phyloP scores from a whole-genome alignment of 2,329 filamentous ascomycete genomes.

The Phyllosticta citriasiana region DNA sequence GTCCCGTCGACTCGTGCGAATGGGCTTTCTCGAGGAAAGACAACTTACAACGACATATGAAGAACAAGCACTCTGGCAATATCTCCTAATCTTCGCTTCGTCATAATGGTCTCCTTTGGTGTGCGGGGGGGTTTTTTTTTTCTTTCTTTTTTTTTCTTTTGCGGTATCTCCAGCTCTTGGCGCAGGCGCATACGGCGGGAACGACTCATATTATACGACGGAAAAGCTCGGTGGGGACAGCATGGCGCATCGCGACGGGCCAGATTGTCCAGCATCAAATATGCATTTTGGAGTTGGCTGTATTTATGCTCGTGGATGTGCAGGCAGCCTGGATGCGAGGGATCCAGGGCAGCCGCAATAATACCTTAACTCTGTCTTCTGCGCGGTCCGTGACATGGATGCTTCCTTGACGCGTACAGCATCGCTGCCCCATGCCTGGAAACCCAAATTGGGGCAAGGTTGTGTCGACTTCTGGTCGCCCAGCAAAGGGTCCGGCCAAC shows the following conservation, averaged over 20 bases:
- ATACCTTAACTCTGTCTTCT: background rate
- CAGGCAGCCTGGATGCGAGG: background rate
- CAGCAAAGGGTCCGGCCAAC: background rate
- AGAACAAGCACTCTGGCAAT: slow-evolving; percentile 1
- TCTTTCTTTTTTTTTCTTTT: background rate
- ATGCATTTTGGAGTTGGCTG: background rate
- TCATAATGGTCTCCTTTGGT: background rate
- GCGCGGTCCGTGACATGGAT: background rate
- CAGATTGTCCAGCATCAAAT: background rate
- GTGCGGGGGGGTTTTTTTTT: background rate
- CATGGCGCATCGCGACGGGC: background rate
- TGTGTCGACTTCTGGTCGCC: background rate
- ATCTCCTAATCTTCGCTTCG: background rate
- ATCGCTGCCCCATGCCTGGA: background rate
- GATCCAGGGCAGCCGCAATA: background rate
- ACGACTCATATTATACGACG: background rate
- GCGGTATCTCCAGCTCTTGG: background rate
- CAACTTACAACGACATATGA: slow-evolving; percentile 1
- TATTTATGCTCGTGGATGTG: background rate
- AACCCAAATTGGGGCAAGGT: background rate
- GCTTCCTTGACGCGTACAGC: background rate
- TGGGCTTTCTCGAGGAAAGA: background rate
- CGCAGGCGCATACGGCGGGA: background rate
- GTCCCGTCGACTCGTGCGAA: background rate
- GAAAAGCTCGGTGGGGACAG: background rate